Evolutionary conservation across 257 asterid genomes (phyloP).

Genomic region (Capsicum rhomboideum): DNA sequence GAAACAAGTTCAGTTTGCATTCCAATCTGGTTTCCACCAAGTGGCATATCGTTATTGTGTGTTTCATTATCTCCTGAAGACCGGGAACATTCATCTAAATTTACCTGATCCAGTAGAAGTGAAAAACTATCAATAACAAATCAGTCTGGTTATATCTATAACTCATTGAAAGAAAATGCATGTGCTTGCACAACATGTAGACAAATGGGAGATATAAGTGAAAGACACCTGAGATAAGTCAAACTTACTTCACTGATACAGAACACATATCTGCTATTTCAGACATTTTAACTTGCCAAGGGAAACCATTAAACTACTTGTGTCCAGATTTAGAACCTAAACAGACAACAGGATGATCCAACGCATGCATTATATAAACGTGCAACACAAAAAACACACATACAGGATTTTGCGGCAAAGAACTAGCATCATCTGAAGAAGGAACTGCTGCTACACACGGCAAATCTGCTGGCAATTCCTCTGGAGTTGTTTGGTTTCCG

Average conservation of each 20-base stretch:
- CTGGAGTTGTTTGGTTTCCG: slow-evolving; percentile 6
- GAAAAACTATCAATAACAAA: background rate
- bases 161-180: background rate
- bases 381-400: slow-evolving; percentile 8
- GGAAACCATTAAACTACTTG: background rate
- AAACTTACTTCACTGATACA: background rate
- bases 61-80: background rate
- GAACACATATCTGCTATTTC: background rate
- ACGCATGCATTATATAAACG: background rate
- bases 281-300: background rate
- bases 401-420: slow-evolving; percentile 27
- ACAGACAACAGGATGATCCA: background rate
- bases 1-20: background rate
- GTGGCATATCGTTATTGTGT: background rate
- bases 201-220: background rate
- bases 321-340: slow-evolving; percentile 5
- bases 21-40: background rate
- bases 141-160: background rate
- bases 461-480: background rate
- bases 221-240: background rate
- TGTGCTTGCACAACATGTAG: background rate
- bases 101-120: background rate
- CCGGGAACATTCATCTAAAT: background rate
- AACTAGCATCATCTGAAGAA: slow-evolving; percentile 12
- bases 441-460: slow-evolving; percentile 5